Evolutionary conservation across 768 basidiomycete genomes (phyloP).

Genomic region (Royoungia palumana): DNA sequence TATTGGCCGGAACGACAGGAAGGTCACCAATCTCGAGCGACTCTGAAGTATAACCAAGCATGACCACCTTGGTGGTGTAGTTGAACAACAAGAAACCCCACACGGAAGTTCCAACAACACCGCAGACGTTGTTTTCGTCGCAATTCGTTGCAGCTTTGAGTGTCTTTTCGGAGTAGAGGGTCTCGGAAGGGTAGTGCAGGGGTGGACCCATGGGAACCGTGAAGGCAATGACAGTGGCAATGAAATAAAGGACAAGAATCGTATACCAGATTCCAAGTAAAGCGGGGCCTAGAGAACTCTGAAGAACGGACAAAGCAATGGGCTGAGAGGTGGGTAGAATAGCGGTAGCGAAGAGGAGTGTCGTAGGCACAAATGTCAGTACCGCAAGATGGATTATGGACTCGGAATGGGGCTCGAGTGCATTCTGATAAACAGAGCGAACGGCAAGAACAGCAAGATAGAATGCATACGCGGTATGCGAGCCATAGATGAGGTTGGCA

Average conservation of each 20-base stretch:
- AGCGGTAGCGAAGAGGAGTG: conserved; percentile 44
- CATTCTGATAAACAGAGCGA: conserved; percentile 47
- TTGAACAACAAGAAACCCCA: conserved; percentile 63
- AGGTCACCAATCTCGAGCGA: conserved; percentile 86
- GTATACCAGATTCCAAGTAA: conserved; percentile 49
- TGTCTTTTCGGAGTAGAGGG: conserved; percentile 72
- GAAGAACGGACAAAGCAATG: conserved; percentile 29
- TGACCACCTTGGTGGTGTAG: conserved; percentile 84
- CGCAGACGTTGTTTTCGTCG: conserved; percentile 75
- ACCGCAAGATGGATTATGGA: conserved; percentile 59
- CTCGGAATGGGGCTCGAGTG: conserved; percentile 39
- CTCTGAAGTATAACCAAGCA: conserved; percentile 71
- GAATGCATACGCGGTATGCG: conserved; percentile 54
- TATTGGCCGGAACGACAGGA: conserved; percentile 70
- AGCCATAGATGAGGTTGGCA: conserved; percentile 36
- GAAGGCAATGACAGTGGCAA: conserved; percentile 41
- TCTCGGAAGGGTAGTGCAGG: conserved; percentile 68
- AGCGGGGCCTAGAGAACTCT: conserved; percentile 11
- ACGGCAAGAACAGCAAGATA: conserved; percentile 55
- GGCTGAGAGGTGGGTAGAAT: conserved; percentile 53
- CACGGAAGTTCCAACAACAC: conserved; percentile 47
- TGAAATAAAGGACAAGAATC: conserved; percentile 46
- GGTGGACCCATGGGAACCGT: conserved; percentile 69
- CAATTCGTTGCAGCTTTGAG: conserved; percentile 55
- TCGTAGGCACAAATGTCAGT: conserved; percentile 48